Conservation (phyloP, 2,329 filamentous ascomycete species). For the Penicillium aurantiogriseum region DNA sequence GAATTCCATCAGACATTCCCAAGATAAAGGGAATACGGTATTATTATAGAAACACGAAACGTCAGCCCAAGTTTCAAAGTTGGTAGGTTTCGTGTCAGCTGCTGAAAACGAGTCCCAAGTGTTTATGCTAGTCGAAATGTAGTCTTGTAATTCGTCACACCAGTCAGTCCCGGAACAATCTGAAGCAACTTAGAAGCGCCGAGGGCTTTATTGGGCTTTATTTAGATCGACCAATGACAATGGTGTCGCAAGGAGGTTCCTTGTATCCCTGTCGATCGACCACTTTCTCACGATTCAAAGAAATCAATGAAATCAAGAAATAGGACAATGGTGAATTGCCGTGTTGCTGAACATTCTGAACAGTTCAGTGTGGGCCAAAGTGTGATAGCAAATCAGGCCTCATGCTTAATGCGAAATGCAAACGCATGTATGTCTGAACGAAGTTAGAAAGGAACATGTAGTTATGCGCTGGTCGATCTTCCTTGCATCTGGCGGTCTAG, state of each 20-base stretch:
- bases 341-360: constrained; percentile 6
- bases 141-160: constrained; percentile 22
- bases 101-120: constrained; percentile 10
- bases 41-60: constrained; percentile 1
- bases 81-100: constrained; percentile 14
- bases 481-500: constrained; percentile 28
- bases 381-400: constrained; percentile 15
- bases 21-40: constrained; percentile 8
- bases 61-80: constrained; percentile 13
- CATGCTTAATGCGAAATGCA: constrained; percentile 9
- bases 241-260: constrained; percentile 17
- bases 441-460: constrained; percentile 4
- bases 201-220: constrained; percentile 21
- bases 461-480: constrained; percentile 25
- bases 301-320: neutral
- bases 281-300: neutral
- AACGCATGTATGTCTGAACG: constrained; percentile 16
- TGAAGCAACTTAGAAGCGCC: constrained; percentile 29
- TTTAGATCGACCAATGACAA: constrained; percentile 26
- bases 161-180: constrained; percentile 13
- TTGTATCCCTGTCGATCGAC: constrained; percentile 21
- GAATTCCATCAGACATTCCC: constrained; percentile 16
- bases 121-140: constrained; percentile 9
- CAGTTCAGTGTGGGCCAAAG: constrained; percentile 15
- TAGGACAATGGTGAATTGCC: neutral